Evolutionary conservation across 805 yeast species (phyloP), one percentile per base, ranked within the genome.

Genomic region (Cyberlindnera meyerae): DNA sequence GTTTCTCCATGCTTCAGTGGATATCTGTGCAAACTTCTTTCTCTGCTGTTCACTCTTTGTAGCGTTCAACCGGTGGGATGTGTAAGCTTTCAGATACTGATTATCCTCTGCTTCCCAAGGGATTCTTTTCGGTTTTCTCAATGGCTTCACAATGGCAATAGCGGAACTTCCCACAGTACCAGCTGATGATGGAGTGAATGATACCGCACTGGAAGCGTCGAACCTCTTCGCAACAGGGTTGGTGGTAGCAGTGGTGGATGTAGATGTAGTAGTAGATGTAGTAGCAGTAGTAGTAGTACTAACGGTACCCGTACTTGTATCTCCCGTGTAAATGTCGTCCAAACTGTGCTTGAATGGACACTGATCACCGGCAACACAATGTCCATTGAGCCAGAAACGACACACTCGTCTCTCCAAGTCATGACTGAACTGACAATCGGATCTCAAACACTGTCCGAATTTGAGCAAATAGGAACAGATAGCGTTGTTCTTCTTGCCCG

Each of bases 351-450:
- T 48, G 42, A 68, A 70, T 25, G 49, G 47, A 45, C 75, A 70
- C 3, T 40, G 37, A 8, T 58, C 62, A 8, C 73, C 74, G 6
- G 70, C 68, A 6, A 63, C 33, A 42, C 75, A 70, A 9, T 54
- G 51, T 2, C 71, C 70, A 25, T 61, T 63, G 6, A 70, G 50
- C 75, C 75, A 70, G 47, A 63, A 71, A 20, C 70, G 55, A 39
- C 75, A 70, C 8, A 65, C 60, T 17, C 67, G 51, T n/a, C 57
- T 47, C 2, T 65, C 52, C 21, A 68, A 33, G 39, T 71, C 73
- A 47, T 70, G 75, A 34, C 68, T 57, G 38, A 67, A 70, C 40
- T 59, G 59, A 51, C 75, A 70, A 40, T 69, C 74, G 5, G 62
- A 45, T 11, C 73, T 59, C 11, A 65, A 47, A 36, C 75, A 70